Evolutionary conservation across 2,329 filamentous ascomycete genomes (phyloP), one percentile per base, ranked within the genome.

Genomic region (Chaetomium sp.): DNA sequence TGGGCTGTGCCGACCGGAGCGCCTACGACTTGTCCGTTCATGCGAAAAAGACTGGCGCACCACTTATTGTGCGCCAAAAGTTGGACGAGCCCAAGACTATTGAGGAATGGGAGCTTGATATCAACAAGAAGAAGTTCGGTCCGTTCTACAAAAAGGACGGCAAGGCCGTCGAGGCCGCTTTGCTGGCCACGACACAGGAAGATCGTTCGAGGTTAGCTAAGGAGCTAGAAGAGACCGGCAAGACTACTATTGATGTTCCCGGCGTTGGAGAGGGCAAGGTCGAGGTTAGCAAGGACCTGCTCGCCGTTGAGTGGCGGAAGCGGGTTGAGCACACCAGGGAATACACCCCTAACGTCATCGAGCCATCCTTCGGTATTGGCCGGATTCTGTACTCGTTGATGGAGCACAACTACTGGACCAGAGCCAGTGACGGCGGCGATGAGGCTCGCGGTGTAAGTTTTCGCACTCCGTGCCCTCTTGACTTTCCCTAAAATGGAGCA

Each of bases 361-460:
- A 99, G 76, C 94, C 92, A 1, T 97, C 92, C 0, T 99, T 97
- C 67, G 92, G 92, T 78, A 95, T 97, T 67, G 94, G 92, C 58
- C 85, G 92, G 65, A 96, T 97, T 60, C 77, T 97, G 56, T 97
- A 96, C 77, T 86, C 88, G 58, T 76, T 99, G 66, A 88, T 95
- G 69, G 94, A 99, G 76, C 94, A 99, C 74, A 85, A 82, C 70
- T 99, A 91, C 81, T 99, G 94, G 92, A 89, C 86, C 53, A 88
- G 94, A 61, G 79, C 70, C 53, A 78, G 70, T 57, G 81, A 84
- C 51, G 86, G 85, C 62, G 85, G 82, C 60, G 88, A 92, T 63
- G 91, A 94, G 71, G 86, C 90, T 53, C 88, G 91, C 70, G 87
- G 88, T 73, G 90, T 92, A 85, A 80, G 87, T 84, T 45, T 47